Evolutionary conservation across 768 basidiomycete genomes (phyloP), one percentile per base, ranked within the genome.

Genomic region (Boletus speciosus): DNA sequence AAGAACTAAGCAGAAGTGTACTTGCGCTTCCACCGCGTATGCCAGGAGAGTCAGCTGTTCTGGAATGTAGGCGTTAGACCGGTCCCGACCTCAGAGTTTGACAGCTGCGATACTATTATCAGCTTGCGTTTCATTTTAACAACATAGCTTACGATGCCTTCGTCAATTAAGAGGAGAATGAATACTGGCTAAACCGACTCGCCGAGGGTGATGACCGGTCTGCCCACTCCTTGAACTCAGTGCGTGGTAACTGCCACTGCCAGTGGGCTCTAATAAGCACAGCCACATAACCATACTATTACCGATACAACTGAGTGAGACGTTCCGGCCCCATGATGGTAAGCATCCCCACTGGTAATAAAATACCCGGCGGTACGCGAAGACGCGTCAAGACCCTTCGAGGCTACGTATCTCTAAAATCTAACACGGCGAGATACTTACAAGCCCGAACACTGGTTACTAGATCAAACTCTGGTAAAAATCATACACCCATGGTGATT

Each of bases 21-120:
- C 56, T 31, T 56, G 19, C 23, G 27, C 31, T 39, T 35, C 31
- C 44, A 25, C 31, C 31, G 31, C 35, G 48, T 52, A 25, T 6
- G 48, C 32, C 5, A 27, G 25, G 6, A 44, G 36, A 7, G 39
- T 32, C 37, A 11, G 9, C 19, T 11, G 32, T 38, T n/a, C 29
- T 44, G 57, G 36, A 47, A 36, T 25, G 14, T 42, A 27, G 51
- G 51, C 35, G 52, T 36, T 54, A 54, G 52, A 57, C 45, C 52
- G 57, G 57, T 9, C 23, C n/a, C 47, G 42, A 45, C 19, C 36
- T n/a, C 27, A 46, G 39, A 29, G 25, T 42, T 42, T 51, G 51
- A 55, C 51, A 32, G 48, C 61, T 59, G 40, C 15, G 46, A 53
- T 40, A 47, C 9, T 25, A 43, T 12, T 16, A 61, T 61, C 21